Evolutionary conservation across 2,329 filamentous ascomycete species (phyloP), one percentile per base, ranked within the genome.

Genomic region (Xylaria digitata): DNA sequence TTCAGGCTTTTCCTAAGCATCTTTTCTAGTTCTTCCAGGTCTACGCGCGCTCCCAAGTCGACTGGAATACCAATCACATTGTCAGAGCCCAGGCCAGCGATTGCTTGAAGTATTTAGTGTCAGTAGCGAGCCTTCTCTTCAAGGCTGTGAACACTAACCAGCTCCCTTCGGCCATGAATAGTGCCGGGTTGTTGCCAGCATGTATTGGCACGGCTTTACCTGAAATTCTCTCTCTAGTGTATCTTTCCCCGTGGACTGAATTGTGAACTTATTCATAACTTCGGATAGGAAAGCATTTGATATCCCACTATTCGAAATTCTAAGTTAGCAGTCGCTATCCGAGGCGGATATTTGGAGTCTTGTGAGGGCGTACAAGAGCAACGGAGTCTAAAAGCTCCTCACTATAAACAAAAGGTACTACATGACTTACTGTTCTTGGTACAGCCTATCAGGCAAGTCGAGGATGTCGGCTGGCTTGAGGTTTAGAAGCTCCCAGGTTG

Each of bases 161-260:
- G 73, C 80, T 54, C 78, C 78, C 61, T 85, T 85, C 0, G 82
- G 82, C 83, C 83, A 85, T 0, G 81, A 84, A 67, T 85, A 85
- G 67, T 84, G 83, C 0, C 78, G 73, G 1, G 82, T 84, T 9
- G 74, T 79, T n/a, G 76, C 72, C 4, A 83, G 65, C 61, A 83
- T 76, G 50, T 80, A 81, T 58, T 79, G 73, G 1, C 68, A 70
- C 0, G 78, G 78, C 21, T 79, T 76, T 1, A 80, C 73, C 0
- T 71, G 61, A 46, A 77, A 81, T 15, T 76, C 63, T 4, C 70
- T 71, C 62, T 83, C 81, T 0, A 84, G 70, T 0, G 63, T 54
- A 6, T 79, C 78, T 9, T 81, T 80, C 0, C 81, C 81, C 0
- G 76, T 74, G 0, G 80, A 80, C 65, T 83, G 81, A 17, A 84